A percentile compares a stretch with the other conserved stretches of the same genome.
Evolutionary conservation across 2,329 filamentous ascomycete species (phyloP).

Genomic region (Aureobasidium sp.): DNA sequence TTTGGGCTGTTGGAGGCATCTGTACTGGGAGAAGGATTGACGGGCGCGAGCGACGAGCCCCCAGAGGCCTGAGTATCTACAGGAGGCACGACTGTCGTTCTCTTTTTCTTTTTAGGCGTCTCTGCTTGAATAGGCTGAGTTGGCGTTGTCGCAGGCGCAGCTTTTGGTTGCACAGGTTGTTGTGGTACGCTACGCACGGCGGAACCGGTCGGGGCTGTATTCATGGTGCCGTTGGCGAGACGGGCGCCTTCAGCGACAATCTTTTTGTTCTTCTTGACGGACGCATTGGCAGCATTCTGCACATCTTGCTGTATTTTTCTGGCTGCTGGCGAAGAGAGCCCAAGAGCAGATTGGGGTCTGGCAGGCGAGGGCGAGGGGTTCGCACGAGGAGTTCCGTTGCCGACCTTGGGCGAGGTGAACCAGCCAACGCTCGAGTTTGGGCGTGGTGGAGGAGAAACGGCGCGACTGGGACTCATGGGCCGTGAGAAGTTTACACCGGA

Average conservation of each 20-base stretch:
- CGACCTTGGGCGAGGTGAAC: conserved; percentile 30
- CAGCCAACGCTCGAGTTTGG: conserved; percentile 28
- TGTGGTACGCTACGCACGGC: conserved; percentile 28
- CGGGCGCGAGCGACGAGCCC: conserved; percentile 22
- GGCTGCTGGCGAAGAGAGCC: conserved; percentile 21
- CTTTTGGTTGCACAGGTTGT: background rate
- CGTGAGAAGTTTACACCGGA: conserved; percentile 49
- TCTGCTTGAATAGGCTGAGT: background rate
- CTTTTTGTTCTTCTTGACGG: conserved; percentile 38
- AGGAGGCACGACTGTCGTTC: conserved; percentile 15
- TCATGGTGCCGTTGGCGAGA: conserved; percentile 46
- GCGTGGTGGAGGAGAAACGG: conserved; percentile 11
- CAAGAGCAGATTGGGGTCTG: conserved; percentile 27
- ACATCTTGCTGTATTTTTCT: conserved; percentile 28
- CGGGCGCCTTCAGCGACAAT: conserved; percentile 33
- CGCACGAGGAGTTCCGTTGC: conserved; percentile 18
- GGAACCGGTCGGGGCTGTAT: conserved; percentile 43
- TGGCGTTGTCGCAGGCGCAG: background rate
- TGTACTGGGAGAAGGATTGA: conserved; percentile 25
- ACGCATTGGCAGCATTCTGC: conserved; percentile 31
- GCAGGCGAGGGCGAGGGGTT: conserved; percentile 23
- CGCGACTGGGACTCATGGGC: conserved; percentile 32
- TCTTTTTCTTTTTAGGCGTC: conserved; percentile 16
- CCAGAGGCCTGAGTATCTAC: conserved; percentile 20
- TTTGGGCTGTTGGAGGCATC: conserved; percentile 20